Evolutionary conservation across 371 early-diverging fungal species (phyloP).

Genomic region (Blastocladiella emersonii): DNA sequence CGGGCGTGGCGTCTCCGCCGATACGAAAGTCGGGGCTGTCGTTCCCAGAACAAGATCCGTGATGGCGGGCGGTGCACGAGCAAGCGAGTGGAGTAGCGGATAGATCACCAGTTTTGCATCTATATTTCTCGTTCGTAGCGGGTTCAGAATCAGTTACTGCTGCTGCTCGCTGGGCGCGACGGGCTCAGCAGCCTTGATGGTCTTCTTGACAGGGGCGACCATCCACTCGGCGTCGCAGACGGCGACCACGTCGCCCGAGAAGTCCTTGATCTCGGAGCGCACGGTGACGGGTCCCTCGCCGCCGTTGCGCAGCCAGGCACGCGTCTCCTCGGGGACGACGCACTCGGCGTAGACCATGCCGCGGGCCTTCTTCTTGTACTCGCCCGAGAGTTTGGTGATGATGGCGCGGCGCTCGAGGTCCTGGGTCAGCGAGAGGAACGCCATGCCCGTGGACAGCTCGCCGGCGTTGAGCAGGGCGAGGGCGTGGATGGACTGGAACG

Average conservation of each 20-base stretch:
- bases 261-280: not conserved
- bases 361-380: slow-evolving; percentile 2
- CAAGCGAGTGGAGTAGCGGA: too few relatives aligned
- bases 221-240: not conserved
- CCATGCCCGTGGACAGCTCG: slow-evolving; percentile 1
- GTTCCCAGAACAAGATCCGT: too few relatives aligned
- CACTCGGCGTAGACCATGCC: slow-evolving; percentile 2
- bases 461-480: slow-evolving; percentile 2
- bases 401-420: not conserved
- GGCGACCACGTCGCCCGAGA: not conserved
- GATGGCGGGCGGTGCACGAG: too few relatives aligned
- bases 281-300: not conserved
- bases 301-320: not conserved
- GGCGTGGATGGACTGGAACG: slow-evolving; percentile 2
- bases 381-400: not conserved
- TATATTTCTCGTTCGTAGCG: too few relatives aligned
- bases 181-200: too few relatives aligned
- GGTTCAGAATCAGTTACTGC: too few relatives aligned
- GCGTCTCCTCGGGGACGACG: not conserved
- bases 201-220: not conserved
- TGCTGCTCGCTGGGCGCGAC: too few relatives aligned
- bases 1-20: too few relatives aligned
- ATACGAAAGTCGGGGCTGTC: too few relatives aligned
- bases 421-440: not conserved
- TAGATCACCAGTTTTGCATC: too few relatives aligned